These are phyloP conservation scores for Diaporthe aspalathi DNA, from an alignment of 2,329 filamentous ascomycete genomes.

Conservation along the genomic window DNA sequence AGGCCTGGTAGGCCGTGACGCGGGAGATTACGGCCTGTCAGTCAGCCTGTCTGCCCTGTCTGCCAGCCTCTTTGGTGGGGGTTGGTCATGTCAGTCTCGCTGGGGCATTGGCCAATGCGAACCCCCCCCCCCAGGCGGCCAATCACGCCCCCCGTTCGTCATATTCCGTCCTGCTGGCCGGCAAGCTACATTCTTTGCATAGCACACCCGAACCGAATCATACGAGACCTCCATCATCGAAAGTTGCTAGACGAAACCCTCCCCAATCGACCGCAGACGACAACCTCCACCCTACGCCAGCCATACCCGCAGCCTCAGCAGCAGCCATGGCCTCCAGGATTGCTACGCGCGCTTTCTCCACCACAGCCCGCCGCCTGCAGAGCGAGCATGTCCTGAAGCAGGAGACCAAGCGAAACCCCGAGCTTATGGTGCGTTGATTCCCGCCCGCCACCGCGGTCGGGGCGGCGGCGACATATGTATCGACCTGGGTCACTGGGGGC, in stretches of 20 bases:
- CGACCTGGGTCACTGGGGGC: background rate
- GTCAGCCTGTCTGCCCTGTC: no score
- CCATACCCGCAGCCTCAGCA: constrained; percentile 31
- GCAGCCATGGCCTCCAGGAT: constrained; percentile 67
- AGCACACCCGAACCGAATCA: constrained; percentile 28
- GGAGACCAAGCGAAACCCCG: constrained; percentile 68
- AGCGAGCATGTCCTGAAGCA: constrained; percentile 63
- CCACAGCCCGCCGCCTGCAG: constrained; percentile 63
- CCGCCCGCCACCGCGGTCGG: constrained; percentile 5
- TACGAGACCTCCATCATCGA: constrained; percentile 35
- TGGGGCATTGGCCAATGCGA: constrained; percentile 34
- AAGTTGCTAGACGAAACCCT: constrained; percentile 20
- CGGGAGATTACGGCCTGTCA: constrained; percentile 11
- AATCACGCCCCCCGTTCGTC: constrained; percentile 35
- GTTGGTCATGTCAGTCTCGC: constrained; percentile 26
- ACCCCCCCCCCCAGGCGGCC: constrained; percentile 14
- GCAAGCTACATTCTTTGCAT: constrained; percentile 30
- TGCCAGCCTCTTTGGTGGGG: no score
- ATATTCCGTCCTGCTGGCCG: constrained; percentile 26
- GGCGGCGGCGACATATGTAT: background rate
- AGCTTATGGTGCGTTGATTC: constrained; percentile 57
- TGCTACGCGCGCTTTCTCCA: constrained; percentile 67
- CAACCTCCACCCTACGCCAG: constrained; percentile 28
- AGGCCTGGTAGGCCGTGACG: background rate
- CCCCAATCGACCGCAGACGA: constrained; percentile 35